Conservation (phyloP, 2,329 filamentous ascomycete species). For the Diplodia corticola region DNA sequence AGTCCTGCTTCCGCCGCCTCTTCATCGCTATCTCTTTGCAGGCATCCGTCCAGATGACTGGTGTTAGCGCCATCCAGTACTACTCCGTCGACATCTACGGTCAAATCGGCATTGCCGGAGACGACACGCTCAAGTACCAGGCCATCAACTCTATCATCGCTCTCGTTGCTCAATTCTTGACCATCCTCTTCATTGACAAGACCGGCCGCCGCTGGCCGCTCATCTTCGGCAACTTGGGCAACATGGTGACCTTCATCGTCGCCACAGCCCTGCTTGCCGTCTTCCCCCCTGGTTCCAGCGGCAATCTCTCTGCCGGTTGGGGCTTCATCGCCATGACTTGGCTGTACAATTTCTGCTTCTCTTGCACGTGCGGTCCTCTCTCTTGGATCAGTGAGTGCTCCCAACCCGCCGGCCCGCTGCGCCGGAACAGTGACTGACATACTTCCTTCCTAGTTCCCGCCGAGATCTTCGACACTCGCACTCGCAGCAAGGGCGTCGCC, state of each 20-base stretch:
- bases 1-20: slow-evolving; percentile 68
- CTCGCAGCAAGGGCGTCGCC: slow-evolving; percentile 71
- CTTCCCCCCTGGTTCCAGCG: slow-evolving; percentile 60
- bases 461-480: slow-evolving; percentile 77
- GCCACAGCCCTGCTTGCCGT: slow-evolving; percentile 57
- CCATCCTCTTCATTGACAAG: slow-evolving; percentile 68
- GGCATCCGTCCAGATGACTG: slow-evolving; percentile 74
- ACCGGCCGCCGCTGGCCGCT: slow-evolving; percentile 71
- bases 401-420: slow-evolving; percentile 54
- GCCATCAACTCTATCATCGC: slow-evolving; percentile 73
- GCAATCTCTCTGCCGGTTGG: slow-evolving; percentile 62
- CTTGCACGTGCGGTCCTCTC: slow-evolving; percentile 67
- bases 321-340: slow-evolving; percentile 77
- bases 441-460: slow-evolving; percentile 52
- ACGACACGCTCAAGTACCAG: slow-evolving; percentile 71
- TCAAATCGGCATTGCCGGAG: slow-evolving; percentile 66
- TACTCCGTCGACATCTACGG: slow-evolving; percentile 67
- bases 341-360: slow-evolving; percentile 79
- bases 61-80: slow-evolving; percentile 65
- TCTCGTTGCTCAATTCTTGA: slow-evolving; percentile 66
- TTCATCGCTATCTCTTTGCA: slow-evolving; percentile 70
- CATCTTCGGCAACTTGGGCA: slow-evolving; percentile 70
- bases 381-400: slow-evolving; percentile 50
- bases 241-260: slow-evolving; percentile 71
- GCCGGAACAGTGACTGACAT: slow-evolving; percentile 34